phyloP scores from a whole-genome alignment of 176 grass and related monocot genomes.

The Neostapfia colusana region DNA sequence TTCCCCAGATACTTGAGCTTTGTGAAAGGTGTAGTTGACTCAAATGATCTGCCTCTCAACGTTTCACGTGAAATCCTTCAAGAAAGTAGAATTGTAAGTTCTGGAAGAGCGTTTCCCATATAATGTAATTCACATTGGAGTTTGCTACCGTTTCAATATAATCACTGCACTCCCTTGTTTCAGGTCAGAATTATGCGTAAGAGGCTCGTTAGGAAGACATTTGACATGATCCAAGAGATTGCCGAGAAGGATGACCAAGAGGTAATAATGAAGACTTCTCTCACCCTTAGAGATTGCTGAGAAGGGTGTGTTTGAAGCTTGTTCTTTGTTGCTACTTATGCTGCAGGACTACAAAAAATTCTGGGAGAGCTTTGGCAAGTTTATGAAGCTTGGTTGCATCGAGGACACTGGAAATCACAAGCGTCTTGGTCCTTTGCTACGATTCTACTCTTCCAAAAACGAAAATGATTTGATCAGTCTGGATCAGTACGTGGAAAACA shows the following conservation, averaged over 20 bases:
- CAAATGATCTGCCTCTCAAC: slow-evolving; percentile 90
- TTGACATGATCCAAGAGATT: slow-evolving; percentile 95
- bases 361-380: slow-evolving; percentile 95
- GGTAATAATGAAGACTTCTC: slow-evolving; percentile 31
- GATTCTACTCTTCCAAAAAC: slow-evolving; percentile 76
- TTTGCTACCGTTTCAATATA: neutral
- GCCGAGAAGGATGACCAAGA: slow-evolving; percentile 74
- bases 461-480: slow-evolving; percentile 76
- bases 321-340: neutral
- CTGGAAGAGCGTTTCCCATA: slow-evolving; percentile 3
- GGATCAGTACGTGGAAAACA: slow-evolving; percentile 84
- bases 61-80: slow-evolving; percentile 96
- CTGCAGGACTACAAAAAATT: slow-evolving; percentile 85
- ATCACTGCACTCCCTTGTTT: slow-evolving; percentile 1
- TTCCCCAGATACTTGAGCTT: slow-evolving; percentile 94
- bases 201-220: slow-evolving; percentile 95
- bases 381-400: slow-evolving; percentile 89
- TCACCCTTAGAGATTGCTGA: neutral
- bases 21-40: slow-evolving; percentile 91
- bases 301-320: neutral
- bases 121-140: neutral
- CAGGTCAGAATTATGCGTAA: slow-evolving; percentile 95
- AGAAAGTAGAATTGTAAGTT: slow-evolving; percentile 94
- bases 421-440: slow-evolving; percentile 59
- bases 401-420: slow-evolving; percentile 92